Base-by-base conservation (phyloP, 1,284 basidiomycete genomes). In the Malassezia dermatis region DNA sequence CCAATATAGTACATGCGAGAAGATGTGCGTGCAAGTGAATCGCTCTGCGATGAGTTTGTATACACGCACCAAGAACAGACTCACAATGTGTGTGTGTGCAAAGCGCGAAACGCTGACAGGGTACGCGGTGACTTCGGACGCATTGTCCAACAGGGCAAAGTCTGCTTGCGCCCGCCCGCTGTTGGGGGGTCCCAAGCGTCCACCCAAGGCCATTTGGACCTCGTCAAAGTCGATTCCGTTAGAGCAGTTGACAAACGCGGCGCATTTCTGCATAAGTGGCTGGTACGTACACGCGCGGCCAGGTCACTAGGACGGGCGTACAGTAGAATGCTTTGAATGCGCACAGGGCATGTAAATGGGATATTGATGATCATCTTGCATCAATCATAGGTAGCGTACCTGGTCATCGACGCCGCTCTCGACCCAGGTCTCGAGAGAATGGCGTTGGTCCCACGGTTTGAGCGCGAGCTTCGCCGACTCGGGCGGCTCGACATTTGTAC, bases 401-500 rank as follows among this genome's bases (percentile, higher is more conserved):
- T 69, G 66, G 52, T 71, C 70, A 46, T 73, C 70, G 28, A 69
- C 69, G 37, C 65, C 65, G 51, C 67, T 70, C 54, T 73, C 67
- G 4, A 62, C 60, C 32, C 46, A 69, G n/a, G 49, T 54, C 0
- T 59, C 53, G 6, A 62, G 46, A 7, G 63, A 55, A 17, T 63
- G 52, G 17, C 69, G 59, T 43, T 64, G 48, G 49, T 71, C 56
- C 71, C 71, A 73, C 3, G 69, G 71, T 53, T 71, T 73, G 62
- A 71, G 63, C 43, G 65, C 65, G 19, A 57, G 56, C 32, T 62
- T 65, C 13, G 65, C 67, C 1, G 60, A 58, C 41, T 70, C 69
- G 17, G 71, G 71, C 13, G 64, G 66, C 13, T 68, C 61, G 12
- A 72, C 52, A 42, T 71, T 71, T 24, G 64, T 40, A 19, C 69